Conservation (phyloP, 345 rosid genomes). For the Eucalyptus sp. region DNA sequence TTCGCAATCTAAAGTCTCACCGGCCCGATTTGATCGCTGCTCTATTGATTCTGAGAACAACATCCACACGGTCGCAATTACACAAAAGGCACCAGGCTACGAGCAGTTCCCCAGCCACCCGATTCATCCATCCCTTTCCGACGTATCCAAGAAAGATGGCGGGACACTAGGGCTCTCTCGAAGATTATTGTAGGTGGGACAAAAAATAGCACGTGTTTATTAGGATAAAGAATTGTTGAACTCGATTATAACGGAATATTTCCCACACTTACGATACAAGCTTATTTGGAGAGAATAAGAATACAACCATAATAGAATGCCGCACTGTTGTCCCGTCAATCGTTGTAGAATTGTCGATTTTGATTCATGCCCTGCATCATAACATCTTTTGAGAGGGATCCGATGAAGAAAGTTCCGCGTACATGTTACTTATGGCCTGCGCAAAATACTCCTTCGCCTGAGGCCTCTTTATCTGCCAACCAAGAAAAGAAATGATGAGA, state of each 20-base stretch:
- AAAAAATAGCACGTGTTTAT: neutral
- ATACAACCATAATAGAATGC: neutral
- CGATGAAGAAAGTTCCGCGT: slow-evolving; percentile 27
- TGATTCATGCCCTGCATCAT: neutral
- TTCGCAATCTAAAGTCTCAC: neutral
- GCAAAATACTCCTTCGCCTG: slow-evolving; percentile 77
- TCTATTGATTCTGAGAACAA: neutral
- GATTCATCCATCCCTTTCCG: neutral
- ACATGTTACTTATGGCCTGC: slow-evolving; percentile 42
- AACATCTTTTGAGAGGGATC: slow-evolving; percentile 29
- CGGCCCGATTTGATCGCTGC: neutral
- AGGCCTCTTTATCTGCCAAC: slow-evolving; percentile 60
- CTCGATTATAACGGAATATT: neutral
- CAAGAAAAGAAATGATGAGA: neutral
- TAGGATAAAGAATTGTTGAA: neutral
- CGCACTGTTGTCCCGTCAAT: neutral
- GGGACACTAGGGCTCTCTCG: neutral
- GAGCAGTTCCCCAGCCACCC: neutral
- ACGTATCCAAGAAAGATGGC: neutral
- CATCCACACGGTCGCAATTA: neutral
- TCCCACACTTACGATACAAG: neutral
- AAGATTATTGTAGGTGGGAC: neutral
- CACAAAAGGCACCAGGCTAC: neutral
- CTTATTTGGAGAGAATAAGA: neutral
- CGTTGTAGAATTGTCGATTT: neutral